Evolutionary conservation across 768 basidiomycete species (phyloP), one percentile per base, ranked within the genome.

Genomic region (Boletus pseudopeckii): DNA sequence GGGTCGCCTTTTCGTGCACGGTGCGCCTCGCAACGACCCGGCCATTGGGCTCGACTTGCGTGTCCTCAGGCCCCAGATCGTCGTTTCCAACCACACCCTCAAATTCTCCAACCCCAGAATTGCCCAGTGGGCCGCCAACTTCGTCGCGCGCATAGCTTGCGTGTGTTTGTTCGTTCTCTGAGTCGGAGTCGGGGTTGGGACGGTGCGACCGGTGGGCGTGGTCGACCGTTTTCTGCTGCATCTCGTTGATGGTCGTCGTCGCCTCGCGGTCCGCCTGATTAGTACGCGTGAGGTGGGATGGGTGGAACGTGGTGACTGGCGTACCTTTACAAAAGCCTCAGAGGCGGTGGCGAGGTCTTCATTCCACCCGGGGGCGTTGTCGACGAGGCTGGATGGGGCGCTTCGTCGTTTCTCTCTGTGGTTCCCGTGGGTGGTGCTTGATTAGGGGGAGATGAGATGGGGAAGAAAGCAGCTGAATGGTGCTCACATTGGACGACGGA

Each of bases 341-440:
- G 87, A 87, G 11, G 75, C 56, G 51, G 76, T 78, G 0, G 86
- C 86, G 13, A 88, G 77, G 24, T 68, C 65, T 59, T 88, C 86
- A 56, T 87, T 87, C 86, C 86, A 88, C 1, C 85, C 86, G 4
- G 85, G 86, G 0, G 85, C 84, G 11, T 75, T 58, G n/a, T 70
- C 58, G 50, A 79, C 76, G 10, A 80, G 76, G 1, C 81, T 75
- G 3, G 17, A 4, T 11, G 80, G 76, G 4, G 81, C 66, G 60
- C 80, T 80, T n/a, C 78, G 74, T 13, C 58, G 65, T 56, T 86
- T 86, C 63, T 84, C 81, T 17, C 61, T 62, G 79, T 83, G 77
- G 57, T 83, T 84, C 43, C 80, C 79, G 57, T 82, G 83, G 73
- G 83, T 80, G 15, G 82, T 79, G 67, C 75, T 76, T 15, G 40